phyloP scores from a whole-genome alignment of 1,284 basidiomycete genomes.

The Cutaneotrichosporon sp. region DNA sequence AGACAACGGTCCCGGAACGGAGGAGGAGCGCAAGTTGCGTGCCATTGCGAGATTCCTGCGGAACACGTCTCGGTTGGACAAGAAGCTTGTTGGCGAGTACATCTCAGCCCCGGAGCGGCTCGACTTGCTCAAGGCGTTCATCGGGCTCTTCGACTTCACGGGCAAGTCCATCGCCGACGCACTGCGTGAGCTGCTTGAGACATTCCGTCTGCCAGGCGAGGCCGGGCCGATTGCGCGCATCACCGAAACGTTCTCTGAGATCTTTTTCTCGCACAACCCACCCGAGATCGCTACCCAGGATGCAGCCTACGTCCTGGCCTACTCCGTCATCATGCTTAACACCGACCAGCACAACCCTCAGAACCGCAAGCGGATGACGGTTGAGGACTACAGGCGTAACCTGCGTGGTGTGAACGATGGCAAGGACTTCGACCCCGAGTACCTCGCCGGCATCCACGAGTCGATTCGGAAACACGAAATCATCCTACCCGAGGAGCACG shows the following conservation, averaged over 20 bases:
- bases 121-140: constrained; percentile 79
- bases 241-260: constrained; percentile 88
- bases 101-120: constrained; percentile 84
- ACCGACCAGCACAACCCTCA: constrained; percentile 98
- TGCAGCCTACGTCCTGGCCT: constrained; percentile 89
- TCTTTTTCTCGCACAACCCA: constrained; percentile 80
- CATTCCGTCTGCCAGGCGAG: constrained; percentile 93
- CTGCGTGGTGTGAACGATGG: constrained; percentile 88
- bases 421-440: constrained; percentile 76
- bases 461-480: constrained; percentile 93
- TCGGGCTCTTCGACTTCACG: constrained; percentile 84
- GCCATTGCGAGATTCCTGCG: constrained; percentile 75
- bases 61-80: constrained; percentile 79
- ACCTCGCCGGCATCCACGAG: constrained; percentile 83
- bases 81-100: constrained; percentile 89
- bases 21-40: constrained; percentile 40
- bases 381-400: constrained; percentile 91
- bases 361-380: constrained; percentile 91
- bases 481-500: constrained; percentile 96
- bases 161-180: constrained; percentile 90
- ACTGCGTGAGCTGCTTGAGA: constrained; percentile 87
- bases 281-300: constrained; percentile 86
- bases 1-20: constrained; percentile 31
- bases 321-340: constrained; percentile 97
- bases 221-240: constrained; percentile 91